phyloP scores from a whole-genome alignment of 768 basidiomycete species.

The Neoboletus magnificus region DNA sequence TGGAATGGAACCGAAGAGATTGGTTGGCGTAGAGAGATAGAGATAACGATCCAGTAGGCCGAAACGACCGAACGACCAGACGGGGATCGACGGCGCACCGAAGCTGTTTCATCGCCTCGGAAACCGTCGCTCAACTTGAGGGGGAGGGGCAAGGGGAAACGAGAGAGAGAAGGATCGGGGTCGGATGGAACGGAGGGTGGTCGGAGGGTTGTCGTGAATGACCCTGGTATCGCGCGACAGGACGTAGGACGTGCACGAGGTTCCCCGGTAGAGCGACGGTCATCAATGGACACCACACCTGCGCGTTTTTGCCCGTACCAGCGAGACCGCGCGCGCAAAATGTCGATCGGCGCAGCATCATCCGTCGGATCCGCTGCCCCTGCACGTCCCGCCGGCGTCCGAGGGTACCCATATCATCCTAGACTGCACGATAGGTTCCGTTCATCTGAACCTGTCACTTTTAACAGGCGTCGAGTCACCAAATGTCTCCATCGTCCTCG shows the following conservation, averaged over 20 bases:
- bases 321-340: background rate
- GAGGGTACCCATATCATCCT: background rate
- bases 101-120: background rate
- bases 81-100: slow-evolving; percentile 12
- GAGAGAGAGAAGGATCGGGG: background rate
- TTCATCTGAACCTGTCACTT: background rate
- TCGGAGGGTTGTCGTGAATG: background rate
- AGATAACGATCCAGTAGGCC: slow-evolving; percentile 4
- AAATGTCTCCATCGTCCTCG: background rate
- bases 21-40: background rate
- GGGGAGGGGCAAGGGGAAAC: background rate
- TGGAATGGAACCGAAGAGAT: background rate
- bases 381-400: background rate
- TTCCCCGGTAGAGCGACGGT: background rate
- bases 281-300: background rate
- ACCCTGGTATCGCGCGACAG: background rate
- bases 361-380: background rate
- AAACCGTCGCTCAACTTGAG: background rate
- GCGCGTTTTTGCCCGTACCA: background rate
- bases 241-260: background rate
- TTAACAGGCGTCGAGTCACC: background rate
- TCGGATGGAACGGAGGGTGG: background rate
- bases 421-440: background rate
- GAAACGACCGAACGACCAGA: background rate
- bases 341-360: slow-evolving; percentile 1